These are phyloP conservation scores for Cyberlindnera euphorbiiphila DNA, from an alignment of 805 yeast genomes.

Conservation along the genomic window DNA sequence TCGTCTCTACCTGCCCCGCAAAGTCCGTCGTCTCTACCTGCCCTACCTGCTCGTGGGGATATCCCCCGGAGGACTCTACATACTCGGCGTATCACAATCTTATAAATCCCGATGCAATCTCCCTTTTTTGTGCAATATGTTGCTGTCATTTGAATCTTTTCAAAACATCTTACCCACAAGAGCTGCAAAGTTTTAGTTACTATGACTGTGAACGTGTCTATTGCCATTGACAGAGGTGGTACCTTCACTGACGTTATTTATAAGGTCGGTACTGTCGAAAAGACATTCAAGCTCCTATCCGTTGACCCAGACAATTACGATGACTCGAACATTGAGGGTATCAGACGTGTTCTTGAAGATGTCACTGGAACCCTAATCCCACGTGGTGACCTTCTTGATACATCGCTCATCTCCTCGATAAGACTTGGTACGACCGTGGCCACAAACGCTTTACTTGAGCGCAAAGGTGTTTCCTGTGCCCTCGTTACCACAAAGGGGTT, in stretches of 20 bases:
- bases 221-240: conserved; percentile 21
- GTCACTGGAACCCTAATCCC: conserved; percentile 34
- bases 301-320: conserved; percentile 44
- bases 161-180: too few species aligned
- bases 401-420: conserved; percentile 38
- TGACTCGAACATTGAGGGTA: conserved; percentile 51
- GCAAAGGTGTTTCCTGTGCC: conserved; percentile 48
- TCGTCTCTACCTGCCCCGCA: conserved; percentile 7
- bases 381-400: conserved; percentile 30
- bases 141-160: too few species aligned
- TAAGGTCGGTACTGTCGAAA: conserved; percentile 13
- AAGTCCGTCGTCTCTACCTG: conserved; percentile 7
- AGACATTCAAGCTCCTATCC: conserved; percentile 41
- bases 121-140: too few species aligned
- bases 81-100: too few species aligned
- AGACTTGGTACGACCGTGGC: conserved; percentile 51
- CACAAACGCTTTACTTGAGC: conserved; percentile 49
- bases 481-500: conserved; percentile 48
- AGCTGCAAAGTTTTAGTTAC: too few species aligned
- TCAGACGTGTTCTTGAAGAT: conserved; percentile 41
- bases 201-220: conserved; percentile 17
- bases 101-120: too few species aligned
- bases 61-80: too few species aligned
- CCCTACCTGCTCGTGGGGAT: too few species aligned
- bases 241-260: conserved; percentile 19